Evolutionary conservation across 2,329 filamentous ascomycete species (phyloP), one percentile per base, ranked within the genome.

Genomic region (Diaporthe ilicicola): DNA sequence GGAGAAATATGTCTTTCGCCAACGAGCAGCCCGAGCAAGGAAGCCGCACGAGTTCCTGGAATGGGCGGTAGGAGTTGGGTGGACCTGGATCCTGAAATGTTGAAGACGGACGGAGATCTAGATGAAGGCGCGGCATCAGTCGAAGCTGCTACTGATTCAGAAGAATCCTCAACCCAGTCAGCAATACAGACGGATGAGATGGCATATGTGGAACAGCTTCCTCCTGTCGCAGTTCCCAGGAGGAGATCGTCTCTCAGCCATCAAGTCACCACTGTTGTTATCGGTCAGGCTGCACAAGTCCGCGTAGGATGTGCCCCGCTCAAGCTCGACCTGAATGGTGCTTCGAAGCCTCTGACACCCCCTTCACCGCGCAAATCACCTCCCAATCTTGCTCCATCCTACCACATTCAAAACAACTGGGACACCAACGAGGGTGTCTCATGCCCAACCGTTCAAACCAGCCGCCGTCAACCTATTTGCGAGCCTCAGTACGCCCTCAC

Each of bases 1-100:
- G 34, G n/a, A 77, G 76, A 54, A 77, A 75, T 37, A 74, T 75
- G 0, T 79, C 78, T 12, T 76, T 78, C 8, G 77, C 77, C 17
- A 72, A 69, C 42, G 67, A 76, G 1, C 69, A 75, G n/a, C 67
- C 74, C 4, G 48, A 69, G 8, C 73, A 76, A 27, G 72, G 67
- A 54, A 72, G 73, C 50, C 74, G 74, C 32, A 51, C 48, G 37
- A 48, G 37, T 55, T 48, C 34, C 48, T 22, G 44, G 34, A 29
- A 62, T 19, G n/a, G 62, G 44, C 13, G 72, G 51, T 2, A 73
- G 67, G 13, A 78, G 75, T 59, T 78, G 76, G 77, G 73, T 78
- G 22, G 73, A 76, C 54, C 72, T 77, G 67, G 75, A 74, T 19
- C 74, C 74, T 8, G 76, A 75, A 34, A 64, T 50, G 17, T 22